Conservation (phyloP, 345 rosid genomes). For the Citrus mangshanensis region DNA sequence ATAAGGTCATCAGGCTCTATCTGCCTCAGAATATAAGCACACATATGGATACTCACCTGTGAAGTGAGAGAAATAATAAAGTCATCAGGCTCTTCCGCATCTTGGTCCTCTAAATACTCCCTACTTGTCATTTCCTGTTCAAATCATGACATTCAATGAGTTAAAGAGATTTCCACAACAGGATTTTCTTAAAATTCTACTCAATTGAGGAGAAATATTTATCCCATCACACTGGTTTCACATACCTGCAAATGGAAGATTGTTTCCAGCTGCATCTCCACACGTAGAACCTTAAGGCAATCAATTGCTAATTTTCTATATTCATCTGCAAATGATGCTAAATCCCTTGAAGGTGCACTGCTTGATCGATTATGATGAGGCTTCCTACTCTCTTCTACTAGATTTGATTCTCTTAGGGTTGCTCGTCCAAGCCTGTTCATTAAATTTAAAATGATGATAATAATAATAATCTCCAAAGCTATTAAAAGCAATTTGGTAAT, state of each 20-base stretch:
- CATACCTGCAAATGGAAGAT: conserved; percentile 90
- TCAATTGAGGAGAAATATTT: background rate
- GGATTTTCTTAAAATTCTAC: background rate
- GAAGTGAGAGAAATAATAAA: conserved; percentile 86
- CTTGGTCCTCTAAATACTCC: conserved; percentile 90
- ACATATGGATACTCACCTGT: conserved; percentile 48
- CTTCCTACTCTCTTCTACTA: conserved; percentile 50
- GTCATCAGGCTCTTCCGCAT: conserved; percentile 98
- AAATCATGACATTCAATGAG: conserved; percentile 26
- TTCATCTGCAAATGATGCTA: conserved; percentile 81
- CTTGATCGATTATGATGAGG: conserved; percentile 34
- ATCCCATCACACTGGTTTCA: conserved; percentile 11
- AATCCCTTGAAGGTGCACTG: conserved; percentile 44
- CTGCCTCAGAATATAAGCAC: background rate
- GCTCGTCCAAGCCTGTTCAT: conserved; percentile 68
- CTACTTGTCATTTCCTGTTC: conserved; percentile 82
- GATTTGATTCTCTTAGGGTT: conserved; percentile 46
- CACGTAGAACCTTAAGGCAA: conserved; percentile 94
- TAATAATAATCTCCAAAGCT: conserved; percentile 12
- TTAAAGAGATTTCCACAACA: conserved; percentile 14
- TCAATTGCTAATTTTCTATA: conserved; percentile 93
- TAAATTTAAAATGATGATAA: background rate
- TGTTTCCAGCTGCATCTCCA: conserved; percentile 97
- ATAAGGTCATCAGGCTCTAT: no score
- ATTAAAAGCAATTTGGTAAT: background rate